These are phyloP conservation scores for Candida andamanensis DNA, from an alignment of 805 yeast species.

Conservation along the genomic window DNA sequence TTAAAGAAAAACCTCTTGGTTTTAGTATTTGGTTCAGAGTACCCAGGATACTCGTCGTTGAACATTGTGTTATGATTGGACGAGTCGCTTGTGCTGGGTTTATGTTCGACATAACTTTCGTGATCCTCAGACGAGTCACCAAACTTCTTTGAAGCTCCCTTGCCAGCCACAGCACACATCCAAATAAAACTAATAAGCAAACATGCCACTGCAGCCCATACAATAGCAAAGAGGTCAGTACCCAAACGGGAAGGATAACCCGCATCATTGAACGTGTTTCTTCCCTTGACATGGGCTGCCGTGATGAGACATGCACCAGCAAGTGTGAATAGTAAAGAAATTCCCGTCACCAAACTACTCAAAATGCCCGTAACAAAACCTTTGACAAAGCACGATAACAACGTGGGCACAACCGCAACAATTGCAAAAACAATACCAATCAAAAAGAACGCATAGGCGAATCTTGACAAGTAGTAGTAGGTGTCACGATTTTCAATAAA, in stretches of 20 bases:
- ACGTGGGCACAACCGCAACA: slow-evolving; percentile 41
- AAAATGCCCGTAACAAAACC: slow-evolving; percentile 10
- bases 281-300: slow-evolving; percentile 52
- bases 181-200: slow-evolving; percentile 11
- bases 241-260: slow-evolving; percentile 44
- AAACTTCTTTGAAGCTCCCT: slow-evolving; percentile 9
- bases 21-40: background rate
- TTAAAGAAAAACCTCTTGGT: slow-evolving; percentile 5
- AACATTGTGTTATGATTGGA: slow-evolving; percentile 6
- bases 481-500: slow-evolving; percentile 47
- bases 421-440: slow-evolving; percentile 55
- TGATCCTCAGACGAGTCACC: slow-evolving; percentile 4
- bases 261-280: slow-evolving; percentile 39
- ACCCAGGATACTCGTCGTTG: slow-evolving; percentile 2
- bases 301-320: slow-evolving; percentile 48
- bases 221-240: slow-evolving; percentile 48
- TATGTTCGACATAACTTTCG: slow-evolving; percentile 10
- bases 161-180: slow-evolving; percentile 11
- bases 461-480: slow-evolving; percentile 61
- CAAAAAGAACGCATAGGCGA: slow-evolving; percentile 58
- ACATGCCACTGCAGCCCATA: slow-evolving; percentile 44
- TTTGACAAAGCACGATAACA: slow-evolving; percentile 14
- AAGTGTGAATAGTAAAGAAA: slow-evolving; percentile 39
- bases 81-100: slow-evolving; percentile 8
- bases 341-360: slow-evolving; percentile 9